Evolutionary conservation across 352 stramenopile species (phyloP), one percentile per base, ranked within the genome.

Genomic region (Pythium guiyangense): DNA sequence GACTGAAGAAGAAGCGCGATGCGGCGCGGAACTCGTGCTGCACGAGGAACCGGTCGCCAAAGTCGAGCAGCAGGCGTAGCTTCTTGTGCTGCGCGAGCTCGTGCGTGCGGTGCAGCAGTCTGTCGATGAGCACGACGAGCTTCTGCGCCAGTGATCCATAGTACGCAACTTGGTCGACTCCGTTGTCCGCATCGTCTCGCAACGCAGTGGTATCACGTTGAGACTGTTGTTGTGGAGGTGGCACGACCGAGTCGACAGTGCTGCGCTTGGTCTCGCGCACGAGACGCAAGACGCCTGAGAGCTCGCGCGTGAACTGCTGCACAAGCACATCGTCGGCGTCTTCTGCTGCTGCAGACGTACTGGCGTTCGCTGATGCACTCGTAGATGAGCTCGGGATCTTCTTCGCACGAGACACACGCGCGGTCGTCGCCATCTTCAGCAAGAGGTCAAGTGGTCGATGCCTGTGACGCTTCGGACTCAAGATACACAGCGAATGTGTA

Each of bases 271-370:
- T 86, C 74, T 15, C 66, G 67, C 22, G 37, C 6, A 84, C 31
- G 1, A 62, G 54, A 10, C 57, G 34, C 47, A 90, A 67, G 37
- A 88, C 71, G 35, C 77, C 71, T 34, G 63, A 59, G 58, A 86
- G 81, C 27, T 90, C 75, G 35, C 79, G 77, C 39, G 65, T 61
- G 60, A 86, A 83, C 27, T 86, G 77, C 14, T 82, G 68, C 46
- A 71, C 52, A 6, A 90, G 58, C 27, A 72, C 67, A 44, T 73
- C 52, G 2, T 50, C 40, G 3, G 57, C 56, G 29, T 73, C 63
- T 22, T 52, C 25, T 5, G 49, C 14, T 17, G 20, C 29, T 12
- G 42, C 48, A 27, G 45, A 44, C 5, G 37, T 10, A 44, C 11
- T 44, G 37, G 4, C 37, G 37, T n/a, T n/a, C 5, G 37, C 12